These are phyloP conservation scores for Guillardia theta DNA, from an alignment of 78 protist species.

Conservation along the genomic window DNA sequence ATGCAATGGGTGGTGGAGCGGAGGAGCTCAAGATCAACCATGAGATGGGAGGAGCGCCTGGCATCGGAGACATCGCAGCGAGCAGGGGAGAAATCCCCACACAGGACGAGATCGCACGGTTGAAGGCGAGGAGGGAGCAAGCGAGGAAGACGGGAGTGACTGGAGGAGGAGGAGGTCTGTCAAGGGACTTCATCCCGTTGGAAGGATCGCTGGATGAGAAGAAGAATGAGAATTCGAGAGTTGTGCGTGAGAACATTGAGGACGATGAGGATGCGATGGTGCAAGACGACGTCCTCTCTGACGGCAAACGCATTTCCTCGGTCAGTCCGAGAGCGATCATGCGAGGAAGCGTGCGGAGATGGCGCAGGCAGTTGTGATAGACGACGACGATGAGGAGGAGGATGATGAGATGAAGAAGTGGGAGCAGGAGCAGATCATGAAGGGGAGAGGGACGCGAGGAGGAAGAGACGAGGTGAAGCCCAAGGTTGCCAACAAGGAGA, in stretches of 20 bases:
- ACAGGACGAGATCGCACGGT: neutral
- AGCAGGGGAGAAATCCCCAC: neutral
- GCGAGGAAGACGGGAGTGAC: neutral
- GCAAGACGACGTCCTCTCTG: neutral
- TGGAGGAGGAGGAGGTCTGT: neutral
- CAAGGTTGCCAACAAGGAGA: no score
- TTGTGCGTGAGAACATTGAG: neutral
- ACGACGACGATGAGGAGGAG: neutral
- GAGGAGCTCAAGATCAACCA: neutral
- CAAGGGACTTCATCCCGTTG: neutral
- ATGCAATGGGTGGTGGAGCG: neutral
- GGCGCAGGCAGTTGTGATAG: neutral
- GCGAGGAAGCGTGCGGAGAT: neutral
- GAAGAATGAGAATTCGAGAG: neutral
- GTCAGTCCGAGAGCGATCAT: neutral
- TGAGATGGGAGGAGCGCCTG: no score
- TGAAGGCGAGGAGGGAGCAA: neutral
- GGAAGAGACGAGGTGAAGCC: no score
- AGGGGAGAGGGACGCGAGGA: no score
- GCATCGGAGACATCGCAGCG: no score
- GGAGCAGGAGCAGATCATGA: no score
- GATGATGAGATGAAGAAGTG: neutral
- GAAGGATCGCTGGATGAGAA: neutral
- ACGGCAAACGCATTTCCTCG: neutral
- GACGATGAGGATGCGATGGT: conserved; percentile 29